A percentile compares a stretch with the other conserved stretches of the same genome.
phyloP scores from a whole-genome alignment of 2,329 filamentous ascomycete species.

The Pyrenochaeta sp. region DNA sequence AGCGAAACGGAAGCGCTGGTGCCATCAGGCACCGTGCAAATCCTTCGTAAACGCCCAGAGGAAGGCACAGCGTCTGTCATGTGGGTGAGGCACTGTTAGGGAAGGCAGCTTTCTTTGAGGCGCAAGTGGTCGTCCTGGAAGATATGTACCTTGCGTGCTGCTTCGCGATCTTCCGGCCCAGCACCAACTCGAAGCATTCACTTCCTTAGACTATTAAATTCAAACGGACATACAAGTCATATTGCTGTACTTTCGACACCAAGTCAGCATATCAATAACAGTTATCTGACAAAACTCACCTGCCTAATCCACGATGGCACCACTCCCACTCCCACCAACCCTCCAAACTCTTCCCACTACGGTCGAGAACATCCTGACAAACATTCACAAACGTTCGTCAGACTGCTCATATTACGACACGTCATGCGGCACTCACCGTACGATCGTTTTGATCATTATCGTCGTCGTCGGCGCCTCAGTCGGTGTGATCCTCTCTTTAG shows the following conservation, averaged over 20 bases:
- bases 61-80: not conserved
- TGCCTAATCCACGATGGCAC: conserved; percentile 14
- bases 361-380: conserved; percentile 7
- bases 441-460: conserved; percentile 29
- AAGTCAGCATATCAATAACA: not conserved
- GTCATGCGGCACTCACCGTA: conserved; percentile 29
- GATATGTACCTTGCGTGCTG: conserved; percentile 8
- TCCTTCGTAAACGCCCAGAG: conserved; percentile 3
- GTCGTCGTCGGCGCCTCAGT: conserved; percentile 23
- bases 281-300: not conserved
- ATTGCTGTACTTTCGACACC: not conserved
- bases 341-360: not conserved
- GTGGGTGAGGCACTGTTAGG: conserved; percentile 10
- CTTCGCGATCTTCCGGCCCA: not conserved
- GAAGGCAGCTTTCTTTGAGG: conserved; percentile 4
- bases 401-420: conserved; percentile 20
- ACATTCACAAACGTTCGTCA: conserved; percentile 18
- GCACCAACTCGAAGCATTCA: not conserved
- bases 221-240: not conserved
- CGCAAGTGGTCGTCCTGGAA: not conserved
- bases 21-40: conserved; percentile 1
- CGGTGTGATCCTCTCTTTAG: conserved; percentile 19
- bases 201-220: not conserved
- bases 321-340: not conserved
- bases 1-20: conserved; percentile 5